Conservation (phyloP, 1,284 basidiomycete species). For the Fomitopsis pinicola region DNA sequence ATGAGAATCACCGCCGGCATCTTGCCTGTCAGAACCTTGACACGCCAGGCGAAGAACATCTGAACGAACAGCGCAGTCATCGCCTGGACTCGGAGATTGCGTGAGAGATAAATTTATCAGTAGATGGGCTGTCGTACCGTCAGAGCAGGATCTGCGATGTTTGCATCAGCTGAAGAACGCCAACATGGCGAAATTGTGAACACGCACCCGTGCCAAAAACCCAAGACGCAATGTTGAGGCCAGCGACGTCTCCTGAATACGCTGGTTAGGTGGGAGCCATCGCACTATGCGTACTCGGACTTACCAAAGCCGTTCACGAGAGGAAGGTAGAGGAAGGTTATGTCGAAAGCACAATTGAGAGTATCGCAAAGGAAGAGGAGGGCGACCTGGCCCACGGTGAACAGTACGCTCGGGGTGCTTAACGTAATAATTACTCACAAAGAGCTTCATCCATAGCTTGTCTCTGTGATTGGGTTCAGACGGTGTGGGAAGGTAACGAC, state of each 20-base stretch:
- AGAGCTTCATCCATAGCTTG: conserved; percentile 30
- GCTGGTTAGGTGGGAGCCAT: background rate
- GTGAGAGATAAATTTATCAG: background rate
- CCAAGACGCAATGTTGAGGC: conserved; percentile 28
- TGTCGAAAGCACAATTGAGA: conserved; percentile 35
- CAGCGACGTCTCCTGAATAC: conserved; percentile 18
- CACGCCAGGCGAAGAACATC: conserved; percentile 40
- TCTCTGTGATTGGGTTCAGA: conserved; percentile 19
- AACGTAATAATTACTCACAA: conserved; percentile 17
- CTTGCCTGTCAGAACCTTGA: conserved; percentile 32
- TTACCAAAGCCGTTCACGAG: conserved; percentile 35
- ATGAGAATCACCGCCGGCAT: conserved; percentile 23
- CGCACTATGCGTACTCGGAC: background rate
- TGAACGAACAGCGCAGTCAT: conserved; percentile 37
- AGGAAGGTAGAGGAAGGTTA: conserved; percentile 33
- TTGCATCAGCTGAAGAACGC: background rate
- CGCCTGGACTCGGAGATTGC: conserved; percentile 19
- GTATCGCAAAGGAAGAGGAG: conserved; percentile 34
- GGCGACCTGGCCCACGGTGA: conserved; percentile 23
- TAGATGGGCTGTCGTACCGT: conserved; percentile 17
- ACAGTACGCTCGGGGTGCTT: background rate
- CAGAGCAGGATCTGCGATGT: conserved; percentile 27
- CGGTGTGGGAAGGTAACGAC: background rate
- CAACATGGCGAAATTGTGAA: background rate
- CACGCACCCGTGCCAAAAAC: conserved; percentile 30